These are phyloP conservation scores for Magnolia changhungtana DNA, from an alignment of 164 flowering plant species.

Conservation along the genomic window DNA sequence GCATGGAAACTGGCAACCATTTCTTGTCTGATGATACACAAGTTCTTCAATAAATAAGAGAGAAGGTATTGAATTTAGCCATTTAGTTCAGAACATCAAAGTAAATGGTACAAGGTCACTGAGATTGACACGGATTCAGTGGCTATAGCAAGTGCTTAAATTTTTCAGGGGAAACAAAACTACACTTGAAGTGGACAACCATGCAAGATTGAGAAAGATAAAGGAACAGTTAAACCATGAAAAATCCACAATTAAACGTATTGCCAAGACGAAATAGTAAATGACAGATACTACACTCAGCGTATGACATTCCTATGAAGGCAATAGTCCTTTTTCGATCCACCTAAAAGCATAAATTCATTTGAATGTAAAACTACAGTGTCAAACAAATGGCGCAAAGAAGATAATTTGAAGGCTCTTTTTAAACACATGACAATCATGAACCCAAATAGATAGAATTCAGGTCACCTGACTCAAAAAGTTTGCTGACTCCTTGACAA, in stretches of 20 bases:
- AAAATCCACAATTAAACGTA: neutral
- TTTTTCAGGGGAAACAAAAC: neutral
- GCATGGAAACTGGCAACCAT: no score
- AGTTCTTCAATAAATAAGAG: no score
- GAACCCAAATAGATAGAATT: slow-evolving; percentile 1
- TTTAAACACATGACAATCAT: neutral
- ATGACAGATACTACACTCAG: no score
- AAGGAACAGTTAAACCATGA: neutral
- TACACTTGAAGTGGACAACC: neutral
- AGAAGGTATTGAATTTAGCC: no score
- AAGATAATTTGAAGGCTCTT: neutral
- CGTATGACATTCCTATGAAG: no score
- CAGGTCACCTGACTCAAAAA: slow-evolving; percentile 80
- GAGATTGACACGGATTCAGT: no score
- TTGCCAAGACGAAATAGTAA: neutral
- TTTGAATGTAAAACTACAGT: neutral
- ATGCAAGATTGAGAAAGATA: no score
- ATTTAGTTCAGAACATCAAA: no score
- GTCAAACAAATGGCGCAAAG: neutral
- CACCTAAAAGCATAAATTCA: neutral
- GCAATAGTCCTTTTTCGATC: neutral
- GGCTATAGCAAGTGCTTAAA: neutral
- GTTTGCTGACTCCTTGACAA: slow-evolving; percentile 74
- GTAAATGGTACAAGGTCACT: no score
- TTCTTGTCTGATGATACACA: no score